Evolutionary conservation across 1,139 yeast genomes (phyloP).

Genomic region (Yamadazyma sp.): DNA sequence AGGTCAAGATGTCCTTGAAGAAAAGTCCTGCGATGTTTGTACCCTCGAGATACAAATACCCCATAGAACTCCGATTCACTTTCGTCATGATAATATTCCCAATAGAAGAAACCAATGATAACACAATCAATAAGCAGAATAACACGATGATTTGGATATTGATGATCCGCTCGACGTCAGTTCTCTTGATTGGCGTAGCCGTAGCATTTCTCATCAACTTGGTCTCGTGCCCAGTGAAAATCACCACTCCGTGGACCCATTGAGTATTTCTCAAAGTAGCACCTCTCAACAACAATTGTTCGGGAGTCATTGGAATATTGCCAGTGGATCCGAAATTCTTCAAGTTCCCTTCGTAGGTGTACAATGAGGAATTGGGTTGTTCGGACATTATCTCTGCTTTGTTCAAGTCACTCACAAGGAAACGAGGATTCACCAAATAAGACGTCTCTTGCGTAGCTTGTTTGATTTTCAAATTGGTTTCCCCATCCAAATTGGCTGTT

Average conservation of each 20-base stretch:
- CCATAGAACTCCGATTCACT: slow-evolving; percentile 50
- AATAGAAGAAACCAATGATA: slow-evolving; percentile 77
- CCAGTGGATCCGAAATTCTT: slow-evolving; percentile 52
- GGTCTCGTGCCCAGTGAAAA: slow-evolving; percentile 97
- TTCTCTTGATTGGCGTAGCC: slow-evolving; percentile 94
- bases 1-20: slow-evolving; percentile 84
- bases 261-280: slow-evolving; percentile 93
- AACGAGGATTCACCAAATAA: slow-evolving; percentile 65
- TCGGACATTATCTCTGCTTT: slow-evolving; percentile 64
- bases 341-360: slow-evolving; percentile 90
- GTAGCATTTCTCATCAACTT: slow-evolving; percentile 98
- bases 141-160: slow-evolving; percentile 88
- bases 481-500: slow-evolving; percentile 97
- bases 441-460: slow-evolving; percentile 84
- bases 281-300: slow-evolving; percentile 88
- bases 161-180: slow-evolving; percentile 95
- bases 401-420: slow-evolving; percentile 43
- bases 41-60: slow-evolving; percentile 70
- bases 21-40: slow-evolving; percentile 70
- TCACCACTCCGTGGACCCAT: slow-evolving; percentile 92
- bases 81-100: slow-evolving; percentile 82
- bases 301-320: slow-evolving; percentile 76
- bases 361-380: slow-evolving; percentile 90
- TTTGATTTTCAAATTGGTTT: slow-evolving; percentile 92
- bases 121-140: slow-evolving; percentile 72